Conservation (phyloP, 768 basidiomycete species). For the Podaxis rugospora region DNA sequence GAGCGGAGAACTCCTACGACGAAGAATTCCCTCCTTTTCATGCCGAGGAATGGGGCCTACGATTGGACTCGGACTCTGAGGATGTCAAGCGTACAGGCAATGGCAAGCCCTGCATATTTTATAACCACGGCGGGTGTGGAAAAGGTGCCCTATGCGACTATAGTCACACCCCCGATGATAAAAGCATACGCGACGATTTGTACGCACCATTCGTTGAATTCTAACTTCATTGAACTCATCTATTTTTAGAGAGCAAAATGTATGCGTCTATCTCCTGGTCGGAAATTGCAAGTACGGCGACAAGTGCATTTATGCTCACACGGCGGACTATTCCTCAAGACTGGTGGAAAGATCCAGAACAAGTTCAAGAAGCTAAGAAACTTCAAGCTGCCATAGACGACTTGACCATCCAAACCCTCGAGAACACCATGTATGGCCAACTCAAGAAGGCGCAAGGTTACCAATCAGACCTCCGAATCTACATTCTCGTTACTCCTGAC, state of each 20-base stretch:
- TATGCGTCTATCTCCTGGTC: slow-evolving; percentile 39
- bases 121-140: slow-evolving; percentile 50
- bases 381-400: not conserved
- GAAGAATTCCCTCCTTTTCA: slow-evolving; percentile 30
- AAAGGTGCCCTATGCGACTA: slow-evolving; percentile 37
- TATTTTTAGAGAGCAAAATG: slow-evolving; percentile 38
- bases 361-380: not conserved
- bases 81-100: slow-evolving; percentile 51
- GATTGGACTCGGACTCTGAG: slow-evolving; percentile 47
- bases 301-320: slow-evolving; percentile 40
- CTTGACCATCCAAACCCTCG: not conserved
- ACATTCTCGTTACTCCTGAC: not conserved
- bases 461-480: not conserved
- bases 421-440: not conserved
- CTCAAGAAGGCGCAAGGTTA: not conserved
- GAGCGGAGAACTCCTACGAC: slow-evolving; percentile 21
- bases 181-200: slow-evolving; percentile 53
- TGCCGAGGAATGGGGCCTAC: slow-evolving; percentile 31
- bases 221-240: not conserved
- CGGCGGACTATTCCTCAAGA: slow-evolving; percentile 25
- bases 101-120: slow-evolving; percentile 48
- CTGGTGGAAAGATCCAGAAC: slow-evolving; percentile 26
- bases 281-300: slow-evolving; percentile 33
- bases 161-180: slow-evolving; percentile 51
- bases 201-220: slow-evolving; percentile 23